Conservation (phyloP, 257 asterid species). For the Capsicum pubescens region DNA sequence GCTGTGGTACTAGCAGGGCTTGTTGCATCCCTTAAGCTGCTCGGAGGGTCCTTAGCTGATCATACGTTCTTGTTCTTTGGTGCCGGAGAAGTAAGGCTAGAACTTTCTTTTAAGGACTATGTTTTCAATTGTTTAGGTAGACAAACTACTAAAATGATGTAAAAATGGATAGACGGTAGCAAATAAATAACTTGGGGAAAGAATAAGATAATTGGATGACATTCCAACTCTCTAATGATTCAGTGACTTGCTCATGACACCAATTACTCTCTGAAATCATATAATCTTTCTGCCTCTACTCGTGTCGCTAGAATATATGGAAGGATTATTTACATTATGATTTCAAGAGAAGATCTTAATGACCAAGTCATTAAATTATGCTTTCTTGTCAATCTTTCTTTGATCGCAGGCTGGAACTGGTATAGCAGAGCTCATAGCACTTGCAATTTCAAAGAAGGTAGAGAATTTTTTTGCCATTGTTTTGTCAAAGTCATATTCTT, state of each 20-base stretch:
- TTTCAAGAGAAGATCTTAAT: background rate
- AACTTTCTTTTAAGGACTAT: background rate
- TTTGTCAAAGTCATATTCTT: background rate
- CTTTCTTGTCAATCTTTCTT: constrained; percentile 10
- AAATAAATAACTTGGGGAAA: background rate
- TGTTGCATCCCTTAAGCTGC: constrained; percentile 81
- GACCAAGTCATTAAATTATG: background rate
- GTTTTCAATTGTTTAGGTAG: background rate
- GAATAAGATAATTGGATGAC: background rate
- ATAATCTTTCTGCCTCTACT: background rate
- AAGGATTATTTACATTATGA: no score
- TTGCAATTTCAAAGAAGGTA: constrained; percentile 88
- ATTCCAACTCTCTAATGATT: background rate
- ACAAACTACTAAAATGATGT: background rate
- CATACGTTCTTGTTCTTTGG: constrained; percentile 96
- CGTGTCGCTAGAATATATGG: background rate
- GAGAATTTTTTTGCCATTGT: background rate
- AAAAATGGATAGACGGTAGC: background rate
- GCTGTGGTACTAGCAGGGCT: constrained; percentile 93
- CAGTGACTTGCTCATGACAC: background rate
- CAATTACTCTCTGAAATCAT: background rate
- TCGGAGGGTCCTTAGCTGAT: constrained; percentile 85
- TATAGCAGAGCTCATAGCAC: constrained; percentile 95
- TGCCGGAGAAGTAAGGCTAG: constrained; percentile 85
- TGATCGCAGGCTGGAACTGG: constrained; percentile 96